Conservation (phyloP, 2,329 filamentous ascomycete genomes). For the Pseudocercospora pini-densiflorae region DNA sequence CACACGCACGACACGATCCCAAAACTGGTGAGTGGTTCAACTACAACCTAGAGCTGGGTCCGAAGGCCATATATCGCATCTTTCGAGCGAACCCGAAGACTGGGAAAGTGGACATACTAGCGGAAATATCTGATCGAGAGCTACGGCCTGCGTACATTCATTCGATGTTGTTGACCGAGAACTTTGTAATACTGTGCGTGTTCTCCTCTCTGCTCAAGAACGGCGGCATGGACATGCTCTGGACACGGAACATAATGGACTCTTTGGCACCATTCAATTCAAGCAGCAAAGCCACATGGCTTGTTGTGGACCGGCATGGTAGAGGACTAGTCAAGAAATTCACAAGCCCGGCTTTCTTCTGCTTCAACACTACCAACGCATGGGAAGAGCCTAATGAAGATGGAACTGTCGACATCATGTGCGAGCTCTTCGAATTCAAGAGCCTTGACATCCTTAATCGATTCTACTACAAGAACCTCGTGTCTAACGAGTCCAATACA, state of each 20-base stretch:
- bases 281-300: constrained; percentile 66
- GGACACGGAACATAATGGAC: constrained; percentile 70
- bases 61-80: constrained; percentile 65
- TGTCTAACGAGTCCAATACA: constrained; percentile 56
- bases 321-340: constrained; percentile 72
- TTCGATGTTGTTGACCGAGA: constrained; percentile 74
- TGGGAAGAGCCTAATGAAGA: constrained; percentile 63
- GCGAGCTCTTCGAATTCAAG: constrained; percentile 69
- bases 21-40: constrained; percentile 78
- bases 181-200: constrained; percentile 74
- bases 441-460: constrained; percentile 67
- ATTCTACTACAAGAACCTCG: constrained; percentile 72
- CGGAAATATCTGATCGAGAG: constrained; percentile 60
- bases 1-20: constrained; percentile 75
- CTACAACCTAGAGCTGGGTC: constrained; percentile 73
- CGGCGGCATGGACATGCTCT: constrained; percentile 65
- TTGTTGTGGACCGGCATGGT: constrained; percentile 70
- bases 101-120: constrained; percentile 71
- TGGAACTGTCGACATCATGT: constrained; percentile 60
- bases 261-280: constrained; percentile 68
- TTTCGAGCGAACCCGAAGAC: constrained; percentile 68
- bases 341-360: constrained; percentile 73
- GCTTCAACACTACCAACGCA: constrained; percentile 79
- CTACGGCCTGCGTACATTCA: constrained; percentile 75
- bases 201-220: constrained; percentile 67